Base-by-base conservation (phyloP, 2,329 filamentous ascomycete species). In the Trichoderma asperellum region DNA sequence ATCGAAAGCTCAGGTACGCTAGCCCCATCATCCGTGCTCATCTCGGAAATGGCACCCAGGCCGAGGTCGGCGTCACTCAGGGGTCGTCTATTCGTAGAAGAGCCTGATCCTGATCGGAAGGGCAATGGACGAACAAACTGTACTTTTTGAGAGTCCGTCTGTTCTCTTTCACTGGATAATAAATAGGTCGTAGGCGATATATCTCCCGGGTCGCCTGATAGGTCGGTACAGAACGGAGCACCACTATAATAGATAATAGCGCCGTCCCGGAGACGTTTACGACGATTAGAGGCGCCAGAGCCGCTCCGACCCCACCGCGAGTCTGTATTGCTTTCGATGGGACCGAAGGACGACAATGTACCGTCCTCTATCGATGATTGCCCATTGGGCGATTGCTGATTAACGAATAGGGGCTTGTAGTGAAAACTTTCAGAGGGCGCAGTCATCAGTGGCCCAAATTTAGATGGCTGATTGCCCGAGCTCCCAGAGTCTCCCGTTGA, bases 211-310 rank as follows among this genome's bases (percentile, higher is more conserved):
- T 94, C 91, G 2, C 90, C 90, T 18, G 90, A 92, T 4, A 96
- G 80, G 77, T 97, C 93, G 1, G 90, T 94, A 77, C 89, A 96
- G 77, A 96, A 97, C 0, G 87, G 88, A 1, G 91, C 91, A 32
- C 91, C 92, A 70, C 87, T 92, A 77, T 95, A 96, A 76, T 94
- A 96, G 21, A 95, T 93, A 73, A 96, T 91, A 1, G 91, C 89
- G 10, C 92, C 93, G 70, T 92, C 88, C 14, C 88, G 84, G 0
- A 83, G 85, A 32, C 86, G 85, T 77, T 86, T 87, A 72, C 81
- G 84, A 72, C 80, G 83, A 74, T 75, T 84, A 68, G 79, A 85
- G 58, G 76, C 83, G 72, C 76, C 86, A 72, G 82, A 87, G 74
- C 82, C 82, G 71, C 83, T 85, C 40, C 80, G 78, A 16, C 77